phyloP scores from a whole-genome alignment of 2,329 filamentous ascomycete genomes.

The Harringtonia aguacate region DNA sequence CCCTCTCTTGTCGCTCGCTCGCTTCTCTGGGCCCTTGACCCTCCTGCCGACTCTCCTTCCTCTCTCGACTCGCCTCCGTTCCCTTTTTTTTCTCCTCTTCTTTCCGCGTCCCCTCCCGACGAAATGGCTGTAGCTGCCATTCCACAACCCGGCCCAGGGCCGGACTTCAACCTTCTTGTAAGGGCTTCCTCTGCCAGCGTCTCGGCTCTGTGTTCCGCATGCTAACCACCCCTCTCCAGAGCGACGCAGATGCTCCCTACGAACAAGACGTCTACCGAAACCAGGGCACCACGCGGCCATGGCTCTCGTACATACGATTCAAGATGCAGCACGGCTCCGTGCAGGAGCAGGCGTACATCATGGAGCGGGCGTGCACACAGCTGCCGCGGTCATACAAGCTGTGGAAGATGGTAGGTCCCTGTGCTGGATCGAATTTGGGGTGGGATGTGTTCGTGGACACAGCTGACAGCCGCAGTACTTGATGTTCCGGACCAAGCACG shows the following conservation, averaged over 20 bases:
- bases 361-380: conserved; percentile 84
- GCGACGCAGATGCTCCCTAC: conserved; percentile 86
- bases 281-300: conserved; percentile 77
- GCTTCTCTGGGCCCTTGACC: no score
- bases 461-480: conserved; percentile 54
- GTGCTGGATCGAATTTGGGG: no score
- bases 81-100: neutral
- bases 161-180: conserved; percentile 9
- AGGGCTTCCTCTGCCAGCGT: neutral
- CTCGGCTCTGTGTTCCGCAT: neutral
- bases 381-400: conserved; percentile 94
- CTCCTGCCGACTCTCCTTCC: no score
- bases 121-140: neutral
- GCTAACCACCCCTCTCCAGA: conserved; percentile 12
- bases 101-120: neutral
- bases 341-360: conserved; percentile 74
- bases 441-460: no score
- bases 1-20: neutral
- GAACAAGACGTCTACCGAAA: conserved; percentile 92
- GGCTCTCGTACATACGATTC: conserved; percentile 88
- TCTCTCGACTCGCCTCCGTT: neutral
- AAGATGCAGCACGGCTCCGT: conserved; percentile 78
- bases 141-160: neutral
- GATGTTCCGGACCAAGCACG: conserved; percentile 69
- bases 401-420: conserved; percentile 70